phyloP scores from a whole-genome alignment of 139 green algal genomes.

The Microglena sp. region DNA sequence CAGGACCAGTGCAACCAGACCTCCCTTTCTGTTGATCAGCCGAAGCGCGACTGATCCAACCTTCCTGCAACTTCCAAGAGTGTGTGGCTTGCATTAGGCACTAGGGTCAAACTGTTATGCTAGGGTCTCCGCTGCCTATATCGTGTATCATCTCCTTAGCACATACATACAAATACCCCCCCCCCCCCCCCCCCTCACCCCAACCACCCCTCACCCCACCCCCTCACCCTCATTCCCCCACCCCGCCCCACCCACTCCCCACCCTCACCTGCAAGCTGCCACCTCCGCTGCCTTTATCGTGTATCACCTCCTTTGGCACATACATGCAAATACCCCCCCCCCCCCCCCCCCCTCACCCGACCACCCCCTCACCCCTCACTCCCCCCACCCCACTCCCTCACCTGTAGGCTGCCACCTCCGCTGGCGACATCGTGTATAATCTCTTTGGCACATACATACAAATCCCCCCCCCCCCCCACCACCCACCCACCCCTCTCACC shows the following conservation, averaged over 20 bases:
- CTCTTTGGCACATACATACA: conserved; percentile 20
- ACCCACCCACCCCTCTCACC: not conserved
- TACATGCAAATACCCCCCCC: conserved; percentile 5
- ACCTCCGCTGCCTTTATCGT: conserved; percentile 8
- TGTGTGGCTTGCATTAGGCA: not conserved
- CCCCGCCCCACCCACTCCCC: not conserved
- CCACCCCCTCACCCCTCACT: conserved; percentile 6
- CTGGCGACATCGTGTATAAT: conserved; percentile 26
- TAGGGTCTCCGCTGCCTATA: no score
- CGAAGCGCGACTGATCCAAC: conserved; percentile 30
- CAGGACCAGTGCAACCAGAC: conserved; percentile 18
- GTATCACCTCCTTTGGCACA: conserved; percentile 7
- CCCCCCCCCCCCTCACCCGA: not conserved
- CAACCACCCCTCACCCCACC: not conserved
- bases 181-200: no score
- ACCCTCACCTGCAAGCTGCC: conserved; percentile 17
- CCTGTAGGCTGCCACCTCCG: conserved; percentile 21
- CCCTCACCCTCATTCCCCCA: not conserved
- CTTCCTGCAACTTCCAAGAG: conserved; percentile 22
- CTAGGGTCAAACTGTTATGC: conserved; percentile 52
- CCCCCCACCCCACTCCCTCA: conserved; percentile 3
- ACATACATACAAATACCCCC: not conserved
- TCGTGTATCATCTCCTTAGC: conserved; percentile 1
- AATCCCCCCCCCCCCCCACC: no score
- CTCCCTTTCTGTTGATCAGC: conserved; percentile 37